phyloP scores from a whole-genome alignment of 192 early-diverging fungal genomes.

The Linnemannia exigua region DNA sequence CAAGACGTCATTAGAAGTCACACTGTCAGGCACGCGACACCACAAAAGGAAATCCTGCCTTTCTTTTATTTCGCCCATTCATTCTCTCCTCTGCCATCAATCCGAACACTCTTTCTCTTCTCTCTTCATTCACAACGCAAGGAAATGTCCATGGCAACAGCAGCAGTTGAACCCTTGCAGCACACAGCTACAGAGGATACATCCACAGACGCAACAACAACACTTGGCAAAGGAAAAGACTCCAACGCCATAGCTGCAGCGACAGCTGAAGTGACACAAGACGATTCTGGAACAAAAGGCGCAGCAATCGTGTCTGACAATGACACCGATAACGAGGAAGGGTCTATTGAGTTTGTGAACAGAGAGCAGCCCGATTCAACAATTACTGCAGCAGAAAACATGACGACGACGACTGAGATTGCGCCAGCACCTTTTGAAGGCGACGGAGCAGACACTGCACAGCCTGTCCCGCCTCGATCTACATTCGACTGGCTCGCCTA shows the following conservation, averaged over 20 bases:
- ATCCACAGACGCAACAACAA: not conserved
- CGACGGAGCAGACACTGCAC: conserved; percentile 28
- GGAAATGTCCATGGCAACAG: not conserved
- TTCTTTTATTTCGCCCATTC: not conserved
- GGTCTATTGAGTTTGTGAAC: not conserved
- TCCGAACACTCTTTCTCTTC: not conserved
- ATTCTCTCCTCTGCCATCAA: not conserved
- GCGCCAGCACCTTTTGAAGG: conserved; percentile 14
- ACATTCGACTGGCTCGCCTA: conserved; percentile 35
- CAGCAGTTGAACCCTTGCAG: not conserved
- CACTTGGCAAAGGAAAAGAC: not conserved
- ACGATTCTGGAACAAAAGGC: not conserved
- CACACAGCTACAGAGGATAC: not conserved
- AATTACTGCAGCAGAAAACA: not conserved
- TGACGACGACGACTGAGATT: not conserved
- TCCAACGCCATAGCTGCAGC: not conserved
- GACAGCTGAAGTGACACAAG: not conserved
- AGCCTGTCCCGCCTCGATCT: conserved; percentile 16
- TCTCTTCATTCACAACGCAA: not conserved
- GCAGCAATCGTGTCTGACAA: not conserved
- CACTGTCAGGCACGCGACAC: not conserved
- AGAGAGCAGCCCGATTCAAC: not conserved
- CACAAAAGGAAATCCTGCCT: not conserved
- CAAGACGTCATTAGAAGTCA: not conserved
- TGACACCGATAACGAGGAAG: not conserved